Evolutionary conservation across 1,284 basidiomycete species (phyloP).

Genomic region (Coriolopsis trogii): DNA sequence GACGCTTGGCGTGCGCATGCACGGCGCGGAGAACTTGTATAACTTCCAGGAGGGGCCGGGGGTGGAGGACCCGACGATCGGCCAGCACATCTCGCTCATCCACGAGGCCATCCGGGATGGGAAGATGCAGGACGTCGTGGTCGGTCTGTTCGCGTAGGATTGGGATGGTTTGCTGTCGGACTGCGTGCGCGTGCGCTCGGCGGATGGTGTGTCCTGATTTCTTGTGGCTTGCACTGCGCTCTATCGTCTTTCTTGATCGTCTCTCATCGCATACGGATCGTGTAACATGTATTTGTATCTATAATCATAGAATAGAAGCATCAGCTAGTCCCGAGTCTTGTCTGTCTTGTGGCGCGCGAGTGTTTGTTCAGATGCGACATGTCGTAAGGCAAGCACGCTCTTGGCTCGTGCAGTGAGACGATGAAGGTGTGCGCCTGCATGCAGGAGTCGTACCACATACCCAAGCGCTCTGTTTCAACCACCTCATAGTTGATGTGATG

Average conservation of each 20-base stretch:
- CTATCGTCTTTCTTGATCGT: not conserved
- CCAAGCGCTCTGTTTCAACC: too few relatives aligned
- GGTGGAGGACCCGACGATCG: conserved; percentile 61
- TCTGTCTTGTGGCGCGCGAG: too few relatives aligned
- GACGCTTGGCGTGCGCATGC: conserved; percentile 70
- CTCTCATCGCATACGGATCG: not conserved
- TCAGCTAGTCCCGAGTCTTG: too few relatives aligned
- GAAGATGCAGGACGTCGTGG: conserved; percentile 63
- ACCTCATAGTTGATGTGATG: too few relatives aligned
- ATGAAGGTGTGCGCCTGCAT: too few relatives aligned
- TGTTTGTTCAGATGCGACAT: too few relatives aligned
- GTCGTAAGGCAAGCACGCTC: too few relatives aligned
- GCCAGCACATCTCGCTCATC: conserved; percentile 67
- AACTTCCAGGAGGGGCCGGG: conserved; percentile 60
- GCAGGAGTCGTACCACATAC: too few relatives aligned
- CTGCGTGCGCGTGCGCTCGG: not conserved
- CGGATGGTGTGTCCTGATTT: not conserved
- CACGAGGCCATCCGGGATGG: conserved; percentile 79
- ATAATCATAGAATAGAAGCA: conserved; percentile 2
- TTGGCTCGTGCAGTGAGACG: too few relatives aligned
- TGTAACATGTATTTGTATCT: conserved; percentile 11
- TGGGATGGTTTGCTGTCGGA: conserved; percentile 3
- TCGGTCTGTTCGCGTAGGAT: conserved; percentile 46
- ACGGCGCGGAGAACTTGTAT: conserved; percentile 68
- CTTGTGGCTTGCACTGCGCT: not conserved